Percentiles rank a stretch among this genome's conserved stretches.
Evolutionary conservation across 352 stramenopile genomes (phyloP).

Genomic region (Pythium rishiriense): DNA sequence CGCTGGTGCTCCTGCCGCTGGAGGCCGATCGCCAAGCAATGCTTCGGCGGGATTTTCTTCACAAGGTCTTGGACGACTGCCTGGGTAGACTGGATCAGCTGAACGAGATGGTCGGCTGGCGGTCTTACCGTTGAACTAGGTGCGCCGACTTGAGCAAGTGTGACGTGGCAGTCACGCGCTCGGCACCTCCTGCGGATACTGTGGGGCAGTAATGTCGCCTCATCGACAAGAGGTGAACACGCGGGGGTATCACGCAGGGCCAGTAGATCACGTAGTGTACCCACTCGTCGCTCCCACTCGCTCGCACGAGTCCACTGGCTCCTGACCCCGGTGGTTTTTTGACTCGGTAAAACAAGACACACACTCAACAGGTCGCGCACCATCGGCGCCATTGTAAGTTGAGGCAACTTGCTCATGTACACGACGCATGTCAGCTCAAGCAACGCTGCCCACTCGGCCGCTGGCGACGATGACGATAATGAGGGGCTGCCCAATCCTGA

Average conservation of each 20-base stretch:
- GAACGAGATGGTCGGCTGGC: neutral
- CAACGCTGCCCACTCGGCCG: slow-evolving; percentile 3
- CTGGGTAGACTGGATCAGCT: slow-evolving; percentile 24
- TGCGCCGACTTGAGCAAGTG: neutral
- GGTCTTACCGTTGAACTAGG: neutral
- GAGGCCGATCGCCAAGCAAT: slow-evolving; percentile 36
- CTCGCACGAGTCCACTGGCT: slow-evolving; percentile 1
- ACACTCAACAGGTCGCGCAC: slow-evolving; percentile 5
- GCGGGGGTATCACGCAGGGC: neutral
- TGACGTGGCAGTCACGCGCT: neutral
- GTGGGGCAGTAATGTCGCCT: slow-evolving; percentile 7
- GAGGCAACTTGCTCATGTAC: slow-evolving; percentile 27
- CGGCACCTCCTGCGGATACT: slow-evolving; percentile 1
- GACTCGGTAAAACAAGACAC: slow-evolving; percentile 8
- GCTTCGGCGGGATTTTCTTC: slow-evolving; percentile 32
- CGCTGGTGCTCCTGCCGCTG: slow-evolving; percentile 46
- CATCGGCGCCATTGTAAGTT: slow-evolving; percentile 22
- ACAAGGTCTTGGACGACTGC: slow-evolving; percentile 27
- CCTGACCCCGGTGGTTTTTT: neutral
- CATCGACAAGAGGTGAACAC: neutral
- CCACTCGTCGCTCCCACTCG: slow-evolving; percentile 4
- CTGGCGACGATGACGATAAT: neutral
- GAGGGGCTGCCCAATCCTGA: neutral
- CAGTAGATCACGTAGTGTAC: no score
- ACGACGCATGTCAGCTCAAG: slow-evolving; percentile 9